Evolutionary conservation across 179 eudicot genomes (phyloP).

Genomic region (Beta macrorhiza): DNA sequence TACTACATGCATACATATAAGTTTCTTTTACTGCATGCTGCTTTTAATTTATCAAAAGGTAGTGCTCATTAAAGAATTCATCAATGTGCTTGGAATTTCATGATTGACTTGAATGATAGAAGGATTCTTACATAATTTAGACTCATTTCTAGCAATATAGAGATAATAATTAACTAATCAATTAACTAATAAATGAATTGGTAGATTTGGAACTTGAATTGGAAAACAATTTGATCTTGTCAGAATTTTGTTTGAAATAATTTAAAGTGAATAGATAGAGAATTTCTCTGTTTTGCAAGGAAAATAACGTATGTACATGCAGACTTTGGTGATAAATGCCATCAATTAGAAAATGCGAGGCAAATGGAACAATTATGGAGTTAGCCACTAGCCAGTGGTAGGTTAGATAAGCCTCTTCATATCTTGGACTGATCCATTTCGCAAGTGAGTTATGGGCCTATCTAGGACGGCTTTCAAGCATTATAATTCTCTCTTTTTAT

Average conservation of each 20-base stretch:
- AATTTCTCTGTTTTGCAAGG: too few relatives aligned
- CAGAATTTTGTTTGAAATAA: neutral
- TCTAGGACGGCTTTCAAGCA: too few relatives aligned
- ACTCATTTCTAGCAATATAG: neutral
- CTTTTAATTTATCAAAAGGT: neutral
- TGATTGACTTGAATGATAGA: conserved; percentile 3
- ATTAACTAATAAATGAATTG: neutral
- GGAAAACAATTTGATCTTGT: neutral
- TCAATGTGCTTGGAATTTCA: neutral
- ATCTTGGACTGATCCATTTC: too few relatives aligned
- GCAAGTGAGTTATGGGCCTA: too few relatives aligned
- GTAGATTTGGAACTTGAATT: neutral
- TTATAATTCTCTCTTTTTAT: too few relatives aligned
- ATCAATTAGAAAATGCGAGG: too few relatives aligned
- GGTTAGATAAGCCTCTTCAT: too few relatives aligned
- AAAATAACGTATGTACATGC: too few relatives aligned
- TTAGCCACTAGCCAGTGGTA: too few relatives aligned
- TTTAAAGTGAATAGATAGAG: too few relatives aligned
- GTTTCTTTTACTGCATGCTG: conserved; percentile 22
- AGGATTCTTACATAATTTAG: neutral
- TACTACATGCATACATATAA: neutral
- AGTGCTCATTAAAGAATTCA: neutral
- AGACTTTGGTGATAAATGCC: too few relatives aligned
- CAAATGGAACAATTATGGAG: too few relatives aligned
- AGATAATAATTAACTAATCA: neutral